phyloP scores from a whole-genome alignment of 768 basidiomycete genomes.

The Rhodotorula babjevae region DNA sequence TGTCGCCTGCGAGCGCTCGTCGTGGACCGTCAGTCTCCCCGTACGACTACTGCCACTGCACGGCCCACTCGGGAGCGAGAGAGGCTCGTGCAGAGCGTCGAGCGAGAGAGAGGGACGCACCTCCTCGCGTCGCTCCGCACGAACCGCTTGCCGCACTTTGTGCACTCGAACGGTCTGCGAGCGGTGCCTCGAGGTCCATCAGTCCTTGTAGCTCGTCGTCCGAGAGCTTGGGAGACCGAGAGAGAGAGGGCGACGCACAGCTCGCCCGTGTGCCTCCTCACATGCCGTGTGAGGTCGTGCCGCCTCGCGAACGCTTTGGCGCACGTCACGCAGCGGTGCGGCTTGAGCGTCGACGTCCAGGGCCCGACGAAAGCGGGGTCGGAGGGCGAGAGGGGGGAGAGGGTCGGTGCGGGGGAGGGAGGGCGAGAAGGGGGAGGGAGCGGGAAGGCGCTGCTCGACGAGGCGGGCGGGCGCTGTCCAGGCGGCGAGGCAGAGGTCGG shows the following conservation, averaged over 20 bases:
- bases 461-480: no score
- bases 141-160: background rate
- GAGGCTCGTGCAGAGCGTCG: no score
- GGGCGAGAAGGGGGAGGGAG: background rate
- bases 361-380: background rate
- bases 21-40: no score
- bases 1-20: no score
- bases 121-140: background rate
- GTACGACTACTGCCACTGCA: no score
- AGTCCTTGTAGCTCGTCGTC: no score
- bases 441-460: no score
- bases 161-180: conserved; percentile 6
- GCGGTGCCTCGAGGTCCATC: no score
- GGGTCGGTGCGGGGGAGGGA: background rate
- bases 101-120: background rate
- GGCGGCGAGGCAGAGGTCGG: no score
- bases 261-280: conserved; percentile 6
- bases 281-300: conserved; percentile 5
- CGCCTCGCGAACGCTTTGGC: background rate
- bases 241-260: background rate
- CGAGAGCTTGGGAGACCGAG: background rate
- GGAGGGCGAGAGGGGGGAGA: background rate
- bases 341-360: no score
- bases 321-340: background rate
- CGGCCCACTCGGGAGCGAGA: no score